These are phyloP conservation scores for Phytophthora melonis DNA, from an alignment of 352 stramenopile species.

Conservation along the genomic window DNA sequence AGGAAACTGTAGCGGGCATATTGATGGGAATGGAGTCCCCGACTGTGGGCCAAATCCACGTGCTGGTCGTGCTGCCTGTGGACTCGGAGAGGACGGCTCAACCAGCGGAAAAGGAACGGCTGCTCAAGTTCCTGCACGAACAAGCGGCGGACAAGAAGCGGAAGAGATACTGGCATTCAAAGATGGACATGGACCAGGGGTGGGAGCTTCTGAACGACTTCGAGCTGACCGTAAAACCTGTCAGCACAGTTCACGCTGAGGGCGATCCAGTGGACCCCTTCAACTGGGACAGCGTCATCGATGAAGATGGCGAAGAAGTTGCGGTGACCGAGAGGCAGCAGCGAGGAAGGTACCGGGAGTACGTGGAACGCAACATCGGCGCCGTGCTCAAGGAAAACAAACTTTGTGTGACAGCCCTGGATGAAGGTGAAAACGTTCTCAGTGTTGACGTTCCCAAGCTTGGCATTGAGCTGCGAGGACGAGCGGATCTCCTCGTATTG, in stretches of 20 bases:
- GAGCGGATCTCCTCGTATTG: conserved; percentile 54
- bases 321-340: conserved; percentile 46
- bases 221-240: conserved; percentile 33
- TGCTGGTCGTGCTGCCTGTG: neutral
- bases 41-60: neutral
- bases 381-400: conserved; percentile 38
- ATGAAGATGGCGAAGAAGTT: neutral
- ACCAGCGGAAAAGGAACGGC: neutral
- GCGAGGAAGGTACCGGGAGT: conserved; percentile 38
- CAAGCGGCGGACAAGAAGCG: conserved; percentile 30
- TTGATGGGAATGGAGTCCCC: neutral
- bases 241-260: conserved; percentile 14
- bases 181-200: conserved; percentile 29
- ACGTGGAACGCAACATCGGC: conserved; percentile 51
- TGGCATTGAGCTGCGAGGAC: conserved; percentile 46
- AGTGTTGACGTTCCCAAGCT: conserved; percentile 37
- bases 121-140: conserved; percentile 9
- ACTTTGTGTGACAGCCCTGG: conserved; percentile 49
- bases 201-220: conserved; percentile 37
- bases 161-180: conserved; percentile 39
- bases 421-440: conserved; percentile 45
- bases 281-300: conserved; percentile 27
- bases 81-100: conserved; percentile 7
- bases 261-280: conserved; percentile 21
- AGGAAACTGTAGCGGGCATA: neutral